phyloP scores from a whole-genome alignment of 768 basidiomycete genomes.

The Tricholoma terreum region DNA sequence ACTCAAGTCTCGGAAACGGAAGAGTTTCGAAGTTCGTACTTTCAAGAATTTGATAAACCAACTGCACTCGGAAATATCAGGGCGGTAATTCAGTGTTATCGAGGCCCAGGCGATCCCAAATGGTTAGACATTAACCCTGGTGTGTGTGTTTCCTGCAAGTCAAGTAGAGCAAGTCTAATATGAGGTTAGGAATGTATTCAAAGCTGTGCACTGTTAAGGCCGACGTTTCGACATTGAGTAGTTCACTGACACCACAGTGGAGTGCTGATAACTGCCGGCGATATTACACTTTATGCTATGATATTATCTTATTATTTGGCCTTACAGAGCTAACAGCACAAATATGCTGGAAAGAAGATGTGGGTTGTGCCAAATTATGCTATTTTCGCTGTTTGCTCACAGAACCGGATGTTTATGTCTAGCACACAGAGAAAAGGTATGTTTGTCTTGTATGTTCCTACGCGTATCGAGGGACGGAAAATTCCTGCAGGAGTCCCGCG shows the following conservation, averaged over 20 bases:
- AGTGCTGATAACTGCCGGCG: not conserved
- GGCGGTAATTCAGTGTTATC: not conserved
- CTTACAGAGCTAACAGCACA: slow-evolving; percentile 51
- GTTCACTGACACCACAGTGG: not conserved
- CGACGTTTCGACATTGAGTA: not conserved
- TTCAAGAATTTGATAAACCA: not conserved
- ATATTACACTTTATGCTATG: slow-evolving; percentile 32
- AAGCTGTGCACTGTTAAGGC: not conserved
- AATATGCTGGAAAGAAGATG: slow-evolving; percentile 48
- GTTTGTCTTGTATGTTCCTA: not conserved
- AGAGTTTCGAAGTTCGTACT: slow-evolving; percentile 10
- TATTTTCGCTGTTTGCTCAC: slow-evolving; percentile 1
- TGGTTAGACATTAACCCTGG: not conserved
- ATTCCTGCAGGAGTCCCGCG: slow-evolving; percentile 6
- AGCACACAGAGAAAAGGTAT: slow-evolving; percentile 38
- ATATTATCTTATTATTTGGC: slow-evolving; percentile 49
- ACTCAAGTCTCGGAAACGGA: slow-evolving; percentile 9
- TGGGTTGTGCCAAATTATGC: slow-evolving; percentile 24
- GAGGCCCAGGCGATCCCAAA: not conserved
- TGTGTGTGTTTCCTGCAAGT: not conserved
- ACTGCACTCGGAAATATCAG: not conserved
- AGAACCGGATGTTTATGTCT: not conserved
- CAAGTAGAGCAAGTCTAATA: not conserved
- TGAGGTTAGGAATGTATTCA: not conserved
- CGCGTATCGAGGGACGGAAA: not conserved